Evolutionary conservation across 305 asterid genomes (phyloP).

Genomic region (Fraxinus xanthoxyloides): DNA sequence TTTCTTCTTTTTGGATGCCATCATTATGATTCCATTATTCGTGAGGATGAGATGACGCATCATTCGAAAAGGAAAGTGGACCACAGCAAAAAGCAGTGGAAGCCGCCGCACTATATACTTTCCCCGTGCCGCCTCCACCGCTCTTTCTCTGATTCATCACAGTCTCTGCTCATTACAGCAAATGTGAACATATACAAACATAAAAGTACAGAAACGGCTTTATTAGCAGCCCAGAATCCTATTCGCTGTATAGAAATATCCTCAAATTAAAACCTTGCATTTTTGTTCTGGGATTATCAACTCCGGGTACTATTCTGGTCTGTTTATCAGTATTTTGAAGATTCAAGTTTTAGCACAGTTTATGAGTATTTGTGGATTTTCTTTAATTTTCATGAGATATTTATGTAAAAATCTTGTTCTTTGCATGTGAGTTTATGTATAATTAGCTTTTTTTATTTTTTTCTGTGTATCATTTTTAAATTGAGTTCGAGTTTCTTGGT

Average conservation of each 20-base stretch:
- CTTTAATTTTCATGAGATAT: constrained; percentile 1
- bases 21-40: background rate
- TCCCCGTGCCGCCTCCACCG: constrained; percentile 29
- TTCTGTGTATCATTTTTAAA: background rate
- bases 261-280: background rate
- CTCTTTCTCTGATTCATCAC: constrained; percentile 18
- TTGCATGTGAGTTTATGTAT: background rate
- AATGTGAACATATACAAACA: background rate
- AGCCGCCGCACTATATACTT: constrained; percentile 29
- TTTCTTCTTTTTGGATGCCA: background rate
- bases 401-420: background rate
- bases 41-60: constrained; percentile 18
- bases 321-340: background rate
- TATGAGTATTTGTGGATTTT: background rate
- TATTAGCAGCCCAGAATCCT: background rate
- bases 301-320: constrained; percentile 20
- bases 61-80: background rate
- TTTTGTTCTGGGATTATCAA: background rate
- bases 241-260: background rate
- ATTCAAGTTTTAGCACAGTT: background rate
- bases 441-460: background rate
- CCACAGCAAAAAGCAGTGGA: constrained; percentile 29
- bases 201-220: background rate
- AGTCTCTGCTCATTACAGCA: constrained; percentile 11
- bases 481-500: constrained; percentile 7